These are phyloP conservation scores for Penicillium maclennaniae DNA, from an alignment of 495 filamentous ascomycete genomes.

Conservation along the genomic window DNA sequence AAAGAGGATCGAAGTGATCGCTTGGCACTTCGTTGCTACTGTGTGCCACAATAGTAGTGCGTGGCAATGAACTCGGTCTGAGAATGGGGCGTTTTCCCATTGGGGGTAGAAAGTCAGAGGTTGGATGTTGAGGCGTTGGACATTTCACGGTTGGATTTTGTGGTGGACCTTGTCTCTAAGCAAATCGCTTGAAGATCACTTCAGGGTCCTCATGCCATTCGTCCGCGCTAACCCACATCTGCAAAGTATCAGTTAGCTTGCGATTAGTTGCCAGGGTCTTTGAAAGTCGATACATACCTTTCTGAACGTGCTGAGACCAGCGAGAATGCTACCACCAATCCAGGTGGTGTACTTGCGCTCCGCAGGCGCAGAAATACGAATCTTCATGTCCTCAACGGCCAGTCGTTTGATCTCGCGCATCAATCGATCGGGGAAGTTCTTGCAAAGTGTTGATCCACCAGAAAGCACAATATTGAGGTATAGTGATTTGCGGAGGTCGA, in stretches of 20 bases:
- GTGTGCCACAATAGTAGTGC: conserved; percentile 3
- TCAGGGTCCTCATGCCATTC: conserved; percentile 99
- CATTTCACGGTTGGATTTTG: not conserved
- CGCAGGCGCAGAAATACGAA: conserved; percentile 96
- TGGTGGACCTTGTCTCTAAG: conserved; percentile 38
- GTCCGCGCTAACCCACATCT: conserved; percentile 99
- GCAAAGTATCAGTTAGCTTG: conserved; percentile 18
- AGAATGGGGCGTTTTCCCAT: conserved; percentile 1
- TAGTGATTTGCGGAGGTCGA: conserved; percentile 89
- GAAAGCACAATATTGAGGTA: conserved; percentile 97
- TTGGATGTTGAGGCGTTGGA: not conserved
- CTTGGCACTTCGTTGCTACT: conserved; percentile 10
- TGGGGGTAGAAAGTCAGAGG: not conserved
- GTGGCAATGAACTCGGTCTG: not conserved
- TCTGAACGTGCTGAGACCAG: conserved; percentile 94
- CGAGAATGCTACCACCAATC: conserved; percentile 97
- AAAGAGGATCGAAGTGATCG: conserved; percentile 12
- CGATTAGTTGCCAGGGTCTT: not conserved
- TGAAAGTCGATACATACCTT: conserved; percentile 65
- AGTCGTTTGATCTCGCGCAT: conserved; percentile 87
- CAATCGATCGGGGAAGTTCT: conserved; percentile 92
- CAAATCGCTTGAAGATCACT: conserved; percentile 96
- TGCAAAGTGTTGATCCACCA: conserved; percentile 85
- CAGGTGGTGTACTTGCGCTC: conserved; percentile 98
- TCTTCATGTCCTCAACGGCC: conserved; percentile 97